A percentile compares a stretch with the other conserved stretches of the same genome.
Evolutionary conservation across 2,329 filamentous ascomycete genomes (phyloP).

Genomic region (Lachnellula arida): DNA sequence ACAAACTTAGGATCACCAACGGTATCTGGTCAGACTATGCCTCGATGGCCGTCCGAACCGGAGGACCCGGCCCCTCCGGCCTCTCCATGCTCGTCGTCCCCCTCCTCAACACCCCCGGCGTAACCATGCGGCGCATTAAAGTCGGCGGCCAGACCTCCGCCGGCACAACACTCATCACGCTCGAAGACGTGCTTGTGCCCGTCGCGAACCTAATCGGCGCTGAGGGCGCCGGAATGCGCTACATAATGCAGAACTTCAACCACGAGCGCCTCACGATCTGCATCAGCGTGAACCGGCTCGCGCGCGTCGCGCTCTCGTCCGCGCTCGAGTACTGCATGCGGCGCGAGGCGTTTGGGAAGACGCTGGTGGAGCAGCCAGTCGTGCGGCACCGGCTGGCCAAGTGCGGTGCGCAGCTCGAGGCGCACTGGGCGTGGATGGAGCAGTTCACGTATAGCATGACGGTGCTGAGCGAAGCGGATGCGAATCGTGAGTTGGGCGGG

Average conservation of each 20-base stretch:
- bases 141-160: constrained; percentile 60
- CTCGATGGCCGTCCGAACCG: constrained; percentile 70
- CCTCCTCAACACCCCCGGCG: constrained; percentile 61
- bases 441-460: constrained; percentile 65
- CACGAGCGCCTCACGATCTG: constrained; percentile 67
- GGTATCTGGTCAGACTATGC: constrained; percentile 65
- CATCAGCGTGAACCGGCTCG: constrained; percentile 57
- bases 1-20: constrained; percentile 56
- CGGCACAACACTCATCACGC: constrained; percentile 71
- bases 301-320: constrained; percentile 53
- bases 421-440: constrained; percentile 68
- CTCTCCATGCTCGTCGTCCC: constrained; percentile 67
- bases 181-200: constrained; percentile 70
- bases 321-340: constrained; percentile 61
- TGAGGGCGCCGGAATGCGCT: constrained; percentile 68
- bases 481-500: constrained; percentile 62
- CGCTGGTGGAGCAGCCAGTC: constrained; percentile 69
- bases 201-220: constrained; percentile 64
- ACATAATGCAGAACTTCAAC: constrained; percentile 77
- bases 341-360: constrained; percentile 63
- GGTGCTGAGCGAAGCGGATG: constrained; percentile 53
- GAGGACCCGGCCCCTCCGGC: constrained; percentile 55
- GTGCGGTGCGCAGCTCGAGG: constrained; percentile 62
- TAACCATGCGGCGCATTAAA: constrained; percentile 63
- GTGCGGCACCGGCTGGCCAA: constrained; percentile 70